These are phyloP conservation scores for Tolypocladium amazonense DNA, from an alignment of 2,329 filamentous ascomycete species.

Conservation along the genomic window DNA sequence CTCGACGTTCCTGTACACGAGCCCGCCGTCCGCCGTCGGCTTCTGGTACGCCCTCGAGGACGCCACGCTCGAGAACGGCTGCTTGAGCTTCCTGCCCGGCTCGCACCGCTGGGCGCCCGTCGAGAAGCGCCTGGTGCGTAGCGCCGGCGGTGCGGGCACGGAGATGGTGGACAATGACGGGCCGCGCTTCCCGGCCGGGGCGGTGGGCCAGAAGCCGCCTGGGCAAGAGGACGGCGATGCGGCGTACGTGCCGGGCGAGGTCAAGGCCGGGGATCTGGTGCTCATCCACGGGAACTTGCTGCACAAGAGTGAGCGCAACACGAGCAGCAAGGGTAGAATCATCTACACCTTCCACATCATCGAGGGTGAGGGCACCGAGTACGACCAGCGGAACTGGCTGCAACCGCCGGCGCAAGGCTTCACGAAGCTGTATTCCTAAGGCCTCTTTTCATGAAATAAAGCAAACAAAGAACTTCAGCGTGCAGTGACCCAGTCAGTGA, in stretches of 20 bases:
- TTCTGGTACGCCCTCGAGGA: constrained; percentile 98
- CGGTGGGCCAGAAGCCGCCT: constrained; percentile 25
- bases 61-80: constrained; percentile 76
- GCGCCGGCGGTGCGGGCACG: constrained; percentile 41
- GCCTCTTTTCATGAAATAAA: not conserved
- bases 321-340: constrained; percentile 73
- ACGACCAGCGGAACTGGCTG: constrained; percentile 87
- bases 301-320: constrained; percentile 94
- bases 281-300: constrained; percentile 92
- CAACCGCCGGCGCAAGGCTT: constrained; percentile 77
- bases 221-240: constrained; percentile 24
- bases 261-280: constrained; percentile 83
- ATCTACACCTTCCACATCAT: constrained; percentile 98
- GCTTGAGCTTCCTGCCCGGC: constrained; percentile 74
- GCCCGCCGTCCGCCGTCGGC: constrained; percentile 79
- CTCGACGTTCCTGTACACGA: constrained; percentile 82
- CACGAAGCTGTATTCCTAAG: constrained; percentile 47
- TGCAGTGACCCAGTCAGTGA: not conserved
- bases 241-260: constrained; percentile 70
- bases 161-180: constrained; percentile 64
- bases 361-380: constrained; percentile 62
- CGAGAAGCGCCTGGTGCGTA: constrained; percentile 64
- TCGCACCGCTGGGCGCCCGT: constrained; percentile 68
- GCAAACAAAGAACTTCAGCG: not conserved
- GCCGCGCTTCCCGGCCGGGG: constrained; percentile 46